Conservation (phyloP, 352 stramenopile genomes). For the Phytophthora crassamura region DNA sequence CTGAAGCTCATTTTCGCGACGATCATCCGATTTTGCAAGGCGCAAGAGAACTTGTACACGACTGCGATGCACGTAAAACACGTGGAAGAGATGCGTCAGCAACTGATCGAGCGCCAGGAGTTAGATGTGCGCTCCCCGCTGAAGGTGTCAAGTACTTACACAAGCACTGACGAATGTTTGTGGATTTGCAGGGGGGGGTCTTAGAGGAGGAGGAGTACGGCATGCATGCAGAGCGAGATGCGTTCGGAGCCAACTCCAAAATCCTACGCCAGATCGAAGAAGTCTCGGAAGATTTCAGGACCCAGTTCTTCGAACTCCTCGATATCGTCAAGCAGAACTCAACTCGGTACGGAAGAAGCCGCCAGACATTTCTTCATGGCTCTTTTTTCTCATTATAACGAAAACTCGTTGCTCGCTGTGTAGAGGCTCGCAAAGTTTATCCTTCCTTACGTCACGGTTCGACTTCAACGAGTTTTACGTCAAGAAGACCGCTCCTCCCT, state of each 20-base stretch:
- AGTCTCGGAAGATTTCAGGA: slow-evolving; percentile 68
- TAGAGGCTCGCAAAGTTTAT: slow-evolving; percentile 78
- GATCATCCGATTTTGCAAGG: slow-evolving; percentile 86
- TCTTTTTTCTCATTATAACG: slow-evolving; percentile 2
- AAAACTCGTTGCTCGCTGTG: slow-evolving; percentile 3
- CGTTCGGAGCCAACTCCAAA: slow-evolving; percentile 55
- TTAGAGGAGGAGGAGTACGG: slow-evolving; percentile 59
- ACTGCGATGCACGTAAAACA: slow-evolving; percentile 77
- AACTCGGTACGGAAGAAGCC: slow-evolving; percentile 47
- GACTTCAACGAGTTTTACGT: slow-evolving; percentile 94
- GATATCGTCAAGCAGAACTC: slow-evolving; percentile 73
- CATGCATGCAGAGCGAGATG: slow-evolving; percentile 39
- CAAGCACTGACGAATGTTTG: background rate
- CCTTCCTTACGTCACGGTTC: slow-evolving; percentile 89
- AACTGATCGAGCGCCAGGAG: slow-evolving; percentile 56
- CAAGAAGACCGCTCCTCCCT: slow-evolving; percentile 52
- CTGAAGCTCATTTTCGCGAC: slow-evolving; percentile 84
- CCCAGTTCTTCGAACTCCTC: slow-evolving; percentile 71
- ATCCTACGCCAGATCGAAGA: slow-evolving; percentile 70
- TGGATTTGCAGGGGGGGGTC: slow-evolving; percentile 53
- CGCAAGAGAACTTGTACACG: slow-evolving; percentile 85
- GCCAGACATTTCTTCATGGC: slow-evolving; percentile 4
- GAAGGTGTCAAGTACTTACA: background rate
- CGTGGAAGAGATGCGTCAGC: slow-evolving; percentile 57
- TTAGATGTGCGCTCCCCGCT: slow-evolving; percentile 41